Percentiles rank a stretch among this genome's conserved stretches.
Conservation (phyloP, 352 stramenopile species). For the Salisapilia sapeloensis region DNA sequence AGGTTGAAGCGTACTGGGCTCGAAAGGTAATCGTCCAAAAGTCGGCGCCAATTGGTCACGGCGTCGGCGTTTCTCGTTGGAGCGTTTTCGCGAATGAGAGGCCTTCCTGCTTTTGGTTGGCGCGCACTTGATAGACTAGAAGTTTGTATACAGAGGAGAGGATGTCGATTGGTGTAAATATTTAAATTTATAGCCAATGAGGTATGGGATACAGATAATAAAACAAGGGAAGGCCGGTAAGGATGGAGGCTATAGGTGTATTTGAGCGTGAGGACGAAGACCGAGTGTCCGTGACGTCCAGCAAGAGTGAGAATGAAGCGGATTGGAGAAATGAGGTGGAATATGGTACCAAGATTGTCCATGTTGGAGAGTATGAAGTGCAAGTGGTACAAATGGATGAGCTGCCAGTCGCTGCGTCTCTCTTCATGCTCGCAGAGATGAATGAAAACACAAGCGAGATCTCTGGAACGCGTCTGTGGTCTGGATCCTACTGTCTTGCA, state of each 20-base stretch:
- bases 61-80: background rate
- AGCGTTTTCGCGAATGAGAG: conserved; percentile 5
- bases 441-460: conserved; percentile 47
- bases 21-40: background rate
- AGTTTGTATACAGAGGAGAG: too few species aligned
- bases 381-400: conserved; percentile 43
- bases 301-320: conserved; percentile 20
- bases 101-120: too few species aligned
- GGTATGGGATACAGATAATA: too few species aligned
- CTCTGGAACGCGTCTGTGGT: conserved; percentile 59
- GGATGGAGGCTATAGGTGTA: too few species aligned
- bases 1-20: too few species aligned
- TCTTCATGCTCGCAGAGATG: conserved; percentile 51
- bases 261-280: too few species aligned
- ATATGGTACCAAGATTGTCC: conserved; percentile 28
- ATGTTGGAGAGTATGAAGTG: conserved; percentile 18
- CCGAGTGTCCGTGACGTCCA: too few species aligned
- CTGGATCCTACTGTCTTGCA: conserved; percentile 45
- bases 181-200: too few species aligned
- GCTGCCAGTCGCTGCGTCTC: conserved; percentile 24
- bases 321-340: conserved; percentile 34
- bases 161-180: too few species aligned
- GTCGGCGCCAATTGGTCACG: background rate
- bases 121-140: too few species aligned
- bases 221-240: too few species aligned